Base-by-base conservation (phyloP, 495 filamentous ascomycete species). In the Hamigera avellanea region DNA sequence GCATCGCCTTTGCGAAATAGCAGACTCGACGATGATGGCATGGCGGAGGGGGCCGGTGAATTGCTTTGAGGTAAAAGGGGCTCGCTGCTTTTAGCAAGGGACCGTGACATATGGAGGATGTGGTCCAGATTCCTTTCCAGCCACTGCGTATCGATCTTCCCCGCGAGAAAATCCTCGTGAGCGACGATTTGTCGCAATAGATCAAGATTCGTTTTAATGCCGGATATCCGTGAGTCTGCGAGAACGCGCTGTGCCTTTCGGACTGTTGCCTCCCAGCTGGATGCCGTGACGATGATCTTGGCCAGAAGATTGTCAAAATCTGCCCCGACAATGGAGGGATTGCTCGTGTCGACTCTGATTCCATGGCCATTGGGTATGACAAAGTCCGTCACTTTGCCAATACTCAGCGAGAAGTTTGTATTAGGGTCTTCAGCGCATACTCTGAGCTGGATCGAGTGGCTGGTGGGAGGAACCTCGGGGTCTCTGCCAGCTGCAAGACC, bases 221-320 rank as follows among this genome's bases (percentile, higher is more conserved):
- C 75, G 8, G 47, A 48, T 10, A 78, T 61, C 14, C 45, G 47
- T 1, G 69, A 69, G 39, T 80, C 75, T 8, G 62, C 56, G 2
- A 80, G 49, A 6, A 71, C 70, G 18, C 75, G 54, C 25, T 59
- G 61, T 3, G 71, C 69, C 45, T 75, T 78, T 5, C 48, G 35
- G 3, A 78, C 59, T 1, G 57, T 56, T 21, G 63, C 66, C 14
- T 66, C 47, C 69, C 72, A 77, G 8, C 39, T 61, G 6, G 57
- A 53, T 13, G 61, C 72, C 4, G 72, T 74, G 34, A 80, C 57
- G 30, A 80, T 73, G n/a, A 78, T 55, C 41, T 80, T 80, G 8
- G 73, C 74, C 0, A 80, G 44, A 0, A 80, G 53, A 30, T 68
- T 73, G 45, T 80, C 75, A 39, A 75, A 80, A 19, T 76, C 65